These are phyloP conservation scores for Metschnikowia hibisci DNA, from an alignment of 805 yeast species.

Conservation along the genomic window DNA sequence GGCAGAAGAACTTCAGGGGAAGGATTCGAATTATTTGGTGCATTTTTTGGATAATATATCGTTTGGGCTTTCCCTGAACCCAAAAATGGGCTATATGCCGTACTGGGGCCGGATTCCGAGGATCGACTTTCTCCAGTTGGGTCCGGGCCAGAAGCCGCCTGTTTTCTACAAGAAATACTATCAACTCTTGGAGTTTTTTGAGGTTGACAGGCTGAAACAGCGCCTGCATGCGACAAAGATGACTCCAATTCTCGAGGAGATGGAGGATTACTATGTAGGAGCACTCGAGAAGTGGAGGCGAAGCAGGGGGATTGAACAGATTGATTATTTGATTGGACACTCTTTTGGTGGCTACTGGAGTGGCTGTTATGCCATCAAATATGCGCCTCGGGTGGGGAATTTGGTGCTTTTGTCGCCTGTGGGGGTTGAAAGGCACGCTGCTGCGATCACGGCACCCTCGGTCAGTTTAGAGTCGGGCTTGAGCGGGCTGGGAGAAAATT, in stretches of 20 bases:
- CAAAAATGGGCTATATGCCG: conserved; percentile 18
- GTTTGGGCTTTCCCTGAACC: conserved; percentile 52
- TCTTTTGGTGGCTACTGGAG: conserved; percentile 78
- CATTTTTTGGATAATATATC: conserved; percentile 49
- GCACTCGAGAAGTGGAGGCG: conserved; percentile 66
- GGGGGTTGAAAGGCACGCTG: conserved; percentile 69
- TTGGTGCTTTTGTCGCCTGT: conserved; percentile 69
- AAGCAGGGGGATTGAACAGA: conserved; percentile 43
- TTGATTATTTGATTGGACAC: conserved; percentile 67
- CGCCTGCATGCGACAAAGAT: conserved; percentile 32
- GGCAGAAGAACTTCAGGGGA: conserved; percentile 27
- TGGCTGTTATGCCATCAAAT: conserved; percentile 54
- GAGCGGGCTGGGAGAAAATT: too few species aligned
- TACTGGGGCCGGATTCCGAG: conserved; percentile 19
- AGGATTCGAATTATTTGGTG: conserved; percentile 37
- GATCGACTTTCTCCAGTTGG: conserved; percentile 23
- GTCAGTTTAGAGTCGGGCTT: background rate
- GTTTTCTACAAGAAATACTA: conserved; percentile 37
- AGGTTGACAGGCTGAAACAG: conserved; percentile 25
- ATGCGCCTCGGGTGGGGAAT: conserved; percentile 52
- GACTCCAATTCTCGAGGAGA: conserved; percentile 35
- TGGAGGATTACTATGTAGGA: conserved; percentile 54
- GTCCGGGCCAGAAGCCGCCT: conserved; percentile 20
- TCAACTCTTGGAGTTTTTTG: conserved; percentile 35
- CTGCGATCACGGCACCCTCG: conserved; percentile 43